Base-by-base conservation (phyloP, 768 basidiomycete genomes). In the Boletus sp. region DNA sequence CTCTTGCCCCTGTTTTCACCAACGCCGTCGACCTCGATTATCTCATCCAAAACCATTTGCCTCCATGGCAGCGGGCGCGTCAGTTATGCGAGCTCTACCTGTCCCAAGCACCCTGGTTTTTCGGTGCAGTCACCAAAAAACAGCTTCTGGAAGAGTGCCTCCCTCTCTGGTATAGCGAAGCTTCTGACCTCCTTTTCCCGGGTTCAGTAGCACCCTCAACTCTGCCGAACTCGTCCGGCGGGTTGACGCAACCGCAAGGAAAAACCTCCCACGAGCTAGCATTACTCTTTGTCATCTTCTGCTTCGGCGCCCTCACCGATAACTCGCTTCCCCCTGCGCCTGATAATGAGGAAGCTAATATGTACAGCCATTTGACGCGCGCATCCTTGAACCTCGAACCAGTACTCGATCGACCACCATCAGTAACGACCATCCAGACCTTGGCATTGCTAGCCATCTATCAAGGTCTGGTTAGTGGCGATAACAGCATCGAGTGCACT, bases 41-140 rank as follows among this genome's bases (percentile, higher is more conserved):
- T 53, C 71, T 85, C 58, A 61, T 82, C 19, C 66, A 74, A 38
- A 64, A 70, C 15, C 78, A 81, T 63, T 76, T 89, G 1, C 88
- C 88, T 0, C 68, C 79, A 0, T 85, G 81, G 77, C 64, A 70
- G 8, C 83, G 85, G 35, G 82, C 84, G 0, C 73, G 69, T 42
- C 77, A 81, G 32, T 75, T 90, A 33, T 79, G 78, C 59, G 78
- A 83, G n/a, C 74, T 87, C 13, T 90, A 90, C 67, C 77, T 89
- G 38, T 83, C 84, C n/a, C 83, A 87, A 62, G 85, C 87, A 3
- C 84, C 85, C 0, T 90, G 88, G 88, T 88, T 89, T 64, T 88
- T 87, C 54, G 84, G 87, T 21, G 83, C 87, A 2, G 81, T 90
- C 35, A 83, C 83, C 3, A 74, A 76, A 41, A 74, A 73, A 15